phyloP scores from a whole-genome alignment of 257 asterid genomes.

The Agastache rugosa region DNA sequence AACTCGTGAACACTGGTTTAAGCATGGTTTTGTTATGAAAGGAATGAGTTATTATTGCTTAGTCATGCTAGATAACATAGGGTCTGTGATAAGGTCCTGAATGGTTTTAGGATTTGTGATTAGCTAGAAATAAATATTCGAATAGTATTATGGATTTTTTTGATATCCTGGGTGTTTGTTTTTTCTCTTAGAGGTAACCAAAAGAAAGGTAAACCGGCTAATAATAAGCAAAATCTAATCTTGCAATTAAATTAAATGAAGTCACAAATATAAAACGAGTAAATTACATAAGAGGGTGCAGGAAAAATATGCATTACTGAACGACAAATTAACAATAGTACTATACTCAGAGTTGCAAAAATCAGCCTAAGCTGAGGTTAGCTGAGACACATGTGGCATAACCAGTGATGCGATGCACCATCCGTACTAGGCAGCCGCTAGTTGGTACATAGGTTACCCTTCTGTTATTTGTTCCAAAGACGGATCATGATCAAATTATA shows the following conservation, averaged over 20 bases:
- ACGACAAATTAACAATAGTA: too few species aligned
- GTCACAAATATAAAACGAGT: not conserved
- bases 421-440: not conserved
- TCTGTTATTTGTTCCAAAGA: not conserved
- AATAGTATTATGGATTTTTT: not conserved
- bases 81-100: not conserved
- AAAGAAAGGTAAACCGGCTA: not conserved
- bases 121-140: not conserved
- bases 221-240: not conserved
- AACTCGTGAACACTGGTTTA: not conserved
- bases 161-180: not conserved
- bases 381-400: not conserved
- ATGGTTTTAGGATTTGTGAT: not conserved
- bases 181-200: not conserved
- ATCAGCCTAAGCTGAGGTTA: not conserved
- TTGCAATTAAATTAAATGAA: not conserved
- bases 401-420: not conserved
- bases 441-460: not conserved
- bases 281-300: not conserved
- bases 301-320: not conserved
- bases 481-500: not conserved
- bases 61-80: not conserved
- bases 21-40: conserved; percentile 4
- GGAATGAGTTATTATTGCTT: not conserved
- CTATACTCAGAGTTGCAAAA: not conserved